Conservation (phyloP, 2,329 filamentous ascomycete species). For the Curvularia lunata region DNA sequence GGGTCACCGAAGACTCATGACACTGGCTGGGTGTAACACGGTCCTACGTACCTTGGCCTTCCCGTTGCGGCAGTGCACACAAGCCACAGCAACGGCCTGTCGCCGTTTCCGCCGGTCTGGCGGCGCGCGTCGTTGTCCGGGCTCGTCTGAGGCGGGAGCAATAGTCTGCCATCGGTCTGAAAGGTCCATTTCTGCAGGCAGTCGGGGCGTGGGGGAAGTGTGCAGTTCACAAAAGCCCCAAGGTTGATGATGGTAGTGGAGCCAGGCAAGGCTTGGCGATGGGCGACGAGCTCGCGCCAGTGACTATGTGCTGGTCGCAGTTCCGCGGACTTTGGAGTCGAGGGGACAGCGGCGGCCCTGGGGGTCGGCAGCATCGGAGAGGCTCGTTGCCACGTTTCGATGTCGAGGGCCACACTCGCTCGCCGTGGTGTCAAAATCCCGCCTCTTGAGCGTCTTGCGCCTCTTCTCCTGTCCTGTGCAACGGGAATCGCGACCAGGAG, state of each 20-base stretch:
- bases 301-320: slow-evolving; percentile 1
- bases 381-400: slow-evolving; percentile 6
- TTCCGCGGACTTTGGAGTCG: background rate
- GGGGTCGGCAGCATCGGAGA: slow-evolving; percentile 1
- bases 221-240: slow-evolving; percentile 2
- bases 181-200: slow-evolving; percentile 23
- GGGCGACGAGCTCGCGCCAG: slow-evolving; percentile 5
- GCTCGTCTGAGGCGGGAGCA: slow-evolving; percentile 33
- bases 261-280: slow-evolving; percentile 14
- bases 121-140: slow-evolving; percentile 25
- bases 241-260: slow-evolving; percentile 9
- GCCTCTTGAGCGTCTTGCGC: slow-evolving; percentile 7
- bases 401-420: background rate
- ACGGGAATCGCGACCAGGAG: slow-evolving; percentile 13
- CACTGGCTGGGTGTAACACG: slow-evolving; percentile 7
- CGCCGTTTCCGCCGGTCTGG: slow-evolving; percentile 28
- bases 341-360: background rate
- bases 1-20: background rate
- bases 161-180: slow-evolving; percentile 34
- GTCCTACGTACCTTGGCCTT: slow-evolving; percentile 33
- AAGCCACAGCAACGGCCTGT: slow-evolving; percentile 33
- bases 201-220: slow-evolving; percentile 3
- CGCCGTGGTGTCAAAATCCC: background rate
- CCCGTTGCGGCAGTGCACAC: slow-evolving; percentile 31
- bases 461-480: background rate